Base-by-base conservation (phyloP, 2,329 filamentous ascomycete species). In the Pestalotiopsis fici region DNA sequence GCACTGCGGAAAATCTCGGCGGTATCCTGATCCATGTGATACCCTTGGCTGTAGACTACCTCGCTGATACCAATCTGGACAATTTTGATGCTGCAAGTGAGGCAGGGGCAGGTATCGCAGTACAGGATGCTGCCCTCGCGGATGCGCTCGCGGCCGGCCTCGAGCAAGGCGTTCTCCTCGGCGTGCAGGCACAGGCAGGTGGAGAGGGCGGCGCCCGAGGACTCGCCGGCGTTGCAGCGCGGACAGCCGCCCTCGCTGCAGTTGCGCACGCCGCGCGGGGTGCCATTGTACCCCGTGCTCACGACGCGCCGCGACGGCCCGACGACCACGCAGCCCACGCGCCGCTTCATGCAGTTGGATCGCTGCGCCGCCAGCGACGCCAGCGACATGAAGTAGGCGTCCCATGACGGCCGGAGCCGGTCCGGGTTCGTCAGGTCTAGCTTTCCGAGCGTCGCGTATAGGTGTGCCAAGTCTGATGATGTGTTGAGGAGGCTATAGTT, bases 1-100 rank as follows among this genome's bases (percentile, higher is more conserved):
- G 94, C 94, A 78, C 94, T 89, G 67, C 88, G 84, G 72, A 99
- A 93, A 31, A 99, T 92, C 64, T 88, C 87, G 9, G 95, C 94
- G 47, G 94, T 93, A 78, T 93, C 89, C 54, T 84, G 88, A 76
- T 99, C 96, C 91, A 99, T 98, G 78, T 95, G 95, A 78, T 99
- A 99, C 28, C 92, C 90, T 77, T 97, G 92, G 71, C 90, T 95
- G 75, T 97, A 99, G 15, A 99, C 95, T 15, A 99, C 96, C 83
- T 99, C 96, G 55, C 88, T 90, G 71, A 99, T 97, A 21, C 96
- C 96, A 7, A 98, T 94, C 82, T 99, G 96, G 25, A 94, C 93
- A 75, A 99, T 98, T 83, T 99, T 99, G 83, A 99, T 97, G 75
- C 94, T 97, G 80, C 96, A 99, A 2, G 96, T 99, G 78, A 99